phyloP scores from a whole-genome alignment of 306 rosid genomes.

The Mimosa bimucronata region DNA sequence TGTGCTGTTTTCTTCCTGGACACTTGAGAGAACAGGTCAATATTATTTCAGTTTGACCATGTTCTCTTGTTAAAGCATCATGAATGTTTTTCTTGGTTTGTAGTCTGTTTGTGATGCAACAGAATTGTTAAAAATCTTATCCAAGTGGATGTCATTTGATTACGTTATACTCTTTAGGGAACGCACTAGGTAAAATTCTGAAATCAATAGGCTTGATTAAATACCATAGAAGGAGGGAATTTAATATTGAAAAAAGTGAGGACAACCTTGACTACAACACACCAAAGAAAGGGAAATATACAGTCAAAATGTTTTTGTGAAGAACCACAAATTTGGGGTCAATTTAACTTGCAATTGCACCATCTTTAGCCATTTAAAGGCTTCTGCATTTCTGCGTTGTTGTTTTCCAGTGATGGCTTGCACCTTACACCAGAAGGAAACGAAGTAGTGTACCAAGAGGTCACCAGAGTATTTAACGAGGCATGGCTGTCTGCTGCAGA shows the following conservation, averaged over 20 bases:
- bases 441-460: conserved; percentile 52
- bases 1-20: conserved; percentile 35
- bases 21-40: conserved; percentile 22
- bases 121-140: background rate
- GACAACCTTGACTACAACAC: background rate
- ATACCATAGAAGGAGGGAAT: background rate
- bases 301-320: background rate
- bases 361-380: conserved; percentile 19
- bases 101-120: conserved; percentile 9
- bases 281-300: background rate
- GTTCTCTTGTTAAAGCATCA: conserved; percentile 29
- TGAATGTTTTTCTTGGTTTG: conserved; percentile 12
- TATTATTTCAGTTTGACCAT: conserved; percentile 9
- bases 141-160: background rate
- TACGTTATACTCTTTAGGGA: conserved; percentile 9
- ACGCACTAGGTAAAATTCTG: background rate
- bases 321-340: background rate
- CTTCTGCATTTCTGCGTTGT: conserved; percentile 11
- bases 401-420: conserved; percentile 75
- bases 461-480: conserved; percentile 45
- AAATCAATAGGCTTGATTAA: background rate
- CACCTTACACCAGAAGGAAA: conserved; percentile 90
- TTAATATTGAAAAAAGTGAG: background rate
- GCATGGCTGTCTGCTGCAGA: conserved; percentile 56
- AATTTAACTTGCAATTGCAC: conserved; percentile 2